Base-by-base conservation (phyloP, 2,329 filamentous ascomycete genomes). In the Colletotrichum euphorbiae region DNA sequence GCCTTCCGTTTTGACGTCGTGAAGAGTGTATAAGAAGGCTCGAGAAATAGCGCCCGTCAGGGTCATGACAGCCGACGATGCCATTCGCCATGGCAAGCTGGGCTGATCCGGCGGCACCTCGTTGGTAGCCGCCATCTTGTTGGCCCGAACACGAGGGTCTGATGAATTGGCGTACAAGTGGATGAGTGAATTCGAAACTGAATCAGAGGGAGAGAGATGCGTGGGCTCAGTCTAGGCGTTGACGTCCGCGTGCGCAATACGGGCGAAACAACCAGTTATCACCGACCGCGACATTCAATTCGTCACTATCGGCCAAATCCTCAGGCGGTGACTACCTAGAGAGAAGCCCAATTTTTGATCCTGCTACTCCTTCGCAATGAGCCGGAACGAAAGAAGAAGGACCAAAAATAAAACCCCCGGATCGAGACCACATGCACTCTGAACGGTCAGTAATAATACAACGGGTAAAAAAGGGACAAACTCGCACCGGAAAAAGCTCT, bases 21-120 rank as follows among this genome's bases (percentile, higher is more conserved):
- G 97, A 70, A 95, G 79, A 0, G 87, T 88, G 72, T 89, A 91
- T 48, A 98, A 80, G 76, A 98, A 98, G 2, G 82, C 84, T 69
- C 92, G 88, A 64, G 89, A 93, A 6, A 97, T 72, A 31, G 89
- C 80, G 54, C 90, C 91, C 0, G 93, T 90, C 11, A 90, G 79
- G 73, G 91, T 90, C 86, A 97, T 93, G 42, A 92, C 86, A 70
- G 90, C 81, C 58, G 90, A 84, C n/a, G 94, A 97, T 40, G 87
- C 86, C 62, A 90, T 80, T 70, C 92, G 91, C 91, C 92, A 94
- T 79, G 89, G 82, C 66, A 90, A 80, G 74, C 87, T 86, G 33
- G 89, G 89, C 77, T 85, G 80, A 65, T 74, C 73, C 28, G 73
- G 75, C 50, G 70, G 72, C 56, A 43, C 57, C 38, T 62, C 58